Evolutionary conservation across 1,139 yeast genomes (phyloP).

Genomic region (Lodderomyces jiufengensis): DNA sequence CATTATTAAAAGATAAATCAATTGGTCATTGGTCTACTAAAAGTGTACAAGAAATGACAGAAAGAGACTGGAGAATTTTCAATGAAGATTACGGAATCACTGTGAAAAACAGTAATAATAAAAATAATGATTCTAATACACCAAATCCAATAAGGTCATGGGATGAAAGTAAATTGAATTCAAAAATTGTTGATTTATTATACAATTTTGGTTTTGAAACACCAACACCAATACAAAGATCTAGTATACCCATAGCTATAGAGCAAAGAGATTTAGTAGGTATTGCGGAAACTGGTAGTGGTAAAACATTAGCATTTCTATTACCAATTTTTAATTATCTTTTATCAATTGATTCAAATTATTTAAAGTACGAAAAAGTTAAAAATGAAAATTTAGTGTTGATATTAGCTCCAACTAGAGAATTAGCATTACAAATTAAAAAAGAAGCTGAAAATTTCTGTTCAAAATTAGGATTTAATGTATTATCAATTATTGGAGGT

Average conservation of each 20-base stretch:
- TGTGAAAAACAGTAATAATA: conserved; percentile 26
- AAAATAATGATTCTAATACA: conserved; percentile 53
- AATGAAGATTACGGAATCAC: conserved; percentile 70
- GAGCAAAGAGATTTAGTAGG: conserved; percentile 68
- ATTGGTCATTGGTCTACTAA: conserved; percentile 72
- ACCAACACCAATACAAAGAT: conserved; percentile 91
- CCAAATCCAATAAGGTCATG: conserved; percentile 70
- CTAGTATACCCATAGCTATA: conserved; percentile 75
- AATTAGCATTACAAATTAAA: conserved; percentile 83
- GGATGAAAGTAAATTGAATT: conserved; percentile 54
- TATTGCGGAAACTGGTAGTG: conserved; percentile 95
- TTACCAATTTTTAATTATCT: conserved; percentile 69
- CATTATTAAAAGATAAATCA: conserved; percentile 14
- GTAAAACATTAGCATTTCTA: conserved; percentile 83
- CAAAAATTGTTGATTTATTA: conserved; percentile 30
- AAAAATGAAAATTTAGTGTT: conserved; percentile 50
- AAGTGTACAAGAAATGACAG: conserved; percentile 58
- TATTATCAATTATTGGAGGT: conserved; percentile 83
- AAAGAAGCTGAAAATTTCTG: conserved; percentile 57
- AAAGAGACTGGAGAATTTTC: conserved; percentile 87
- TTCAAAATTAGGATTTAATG: conserved; percentile 38
- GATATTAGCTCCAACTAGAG: conserved; percentile 89
- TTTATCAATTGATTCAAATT: conserved; percentile 34
- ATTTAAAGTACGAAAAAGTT: conserved; percentile 28
- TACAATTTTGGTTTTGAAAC: conserved; percentile 43